Evolutionary conservation across 257 asterid species (phyloP).

Genomic region (Solanum lignicaule): DNA sequence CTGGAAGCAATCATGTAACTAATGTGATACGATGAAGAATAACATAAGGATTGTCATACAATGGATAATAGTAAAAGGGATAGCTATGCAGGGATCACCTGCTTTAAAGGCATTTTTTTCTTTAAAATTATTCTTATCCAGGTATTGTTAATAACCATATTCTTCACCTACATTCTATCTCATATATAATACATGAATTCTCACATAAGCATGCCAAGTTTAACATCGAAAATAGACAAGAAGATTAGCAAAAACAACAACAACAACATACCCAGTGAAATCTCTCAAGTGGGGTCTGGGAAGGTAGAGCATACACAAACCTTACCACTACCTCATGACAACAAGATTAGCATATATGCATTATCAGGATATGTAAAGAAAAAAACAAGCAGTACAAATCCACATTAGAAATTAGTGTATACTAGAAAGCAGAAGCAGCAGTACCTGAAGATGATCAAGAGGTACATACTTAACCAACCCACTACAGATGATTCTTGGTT

Average conservation of each 20-base stretch:
- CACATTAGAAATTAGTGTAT: not conserved
- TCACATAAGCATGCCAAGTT: not conserved
- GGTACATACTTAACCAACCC: constrained; percentile 79
- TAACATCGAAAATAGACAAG: not conserved
- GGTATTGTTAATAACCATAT: not conserved
- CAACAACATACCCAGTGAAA: not conserved
- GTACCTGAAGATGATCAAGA: constrained; percentile 63
- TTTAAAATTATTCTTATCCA: not conserved
- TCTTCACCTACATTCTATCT: not conserved
- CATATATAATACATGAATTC: not conserved
- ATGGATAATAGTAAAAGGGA: not conserved
- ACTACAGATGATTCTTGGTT: constrained; percentile 86
- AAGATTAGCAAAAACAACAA: not conserved
- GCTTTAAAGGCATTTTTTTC: not conserved
- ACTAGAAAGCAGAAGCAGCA: not conserved
- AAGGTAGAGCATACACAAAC: not conserved
- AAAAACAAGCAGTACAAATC: not conserved
- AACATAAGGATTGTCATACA: not conserved
- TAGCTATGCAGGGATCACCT: not conserved
- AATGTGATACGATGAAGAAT: not conserved
- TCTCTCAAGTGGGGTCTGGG: not conserved
- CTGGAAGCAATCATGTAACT: not conserved
- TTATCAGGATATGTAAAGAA: not conserved
- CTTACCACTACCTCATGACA: not conserved
- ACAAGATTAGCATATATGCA: not conserved